phyloP scores from a whole-genome alignment of 768 basidiomycete genomes.

The Boletales sp. region DNA sequence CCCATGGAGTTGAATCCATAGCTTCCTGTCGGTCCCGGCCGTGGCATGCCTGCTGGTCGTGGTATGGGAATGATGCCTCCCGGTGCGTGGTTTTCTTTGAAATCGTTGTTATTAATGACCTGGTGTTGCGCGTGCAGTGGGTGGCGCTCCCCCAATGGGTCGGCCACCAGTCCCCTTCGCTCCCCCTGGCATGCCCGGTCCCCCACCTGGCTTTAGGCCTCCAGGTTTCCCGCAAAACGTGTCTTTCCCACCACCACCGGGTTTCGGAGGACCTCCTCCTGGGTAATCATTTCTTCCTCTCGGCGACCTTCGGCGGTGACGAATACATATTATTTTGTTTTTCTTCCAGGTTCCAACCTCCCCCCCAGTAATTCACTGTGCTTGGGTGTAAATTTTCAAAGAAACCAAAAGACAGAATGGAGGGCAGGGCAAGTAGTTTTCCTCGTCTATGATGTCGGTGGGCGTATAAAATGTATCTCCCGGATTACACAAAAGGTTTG shows the following conservation, averaged over 20 bases:
- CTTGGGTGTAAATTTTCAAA: conserved; percentile 7
- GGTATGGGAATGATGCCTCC: conserved; percentile 96
- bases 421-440: conserved; percentile 26
- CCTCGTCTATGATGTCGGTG: conserved; percentile 16
- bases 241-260: conserved; percentile 78
- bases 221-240: conserved; percentile 81
- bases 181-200: conserved; percentile 79
- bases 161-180: conserved; percentile 65
- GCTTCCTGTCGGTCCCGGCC: conserved; percentile 87
- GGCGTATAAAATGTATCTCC: conserved; percentile 26
- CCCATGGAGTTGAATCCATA: conserved; percentile 32
- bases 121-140: conserved; percentile 40
- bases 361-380: conserved; percentile 35
- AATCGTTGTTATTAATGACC: conserved; percentile 13
- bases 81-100: conserved; percentile 43
- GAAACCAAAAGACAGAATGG: conserved; percentile 16
- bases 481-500: conserved; percentile 23
- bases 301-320: conserved; percentile 4
- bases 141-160: conserved; percentile 48
- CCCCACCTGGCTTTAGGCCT: conserved; percentile 82
- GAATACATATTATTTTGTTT: neutral
- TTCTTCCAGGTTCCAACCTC: conserved; percentile 43
- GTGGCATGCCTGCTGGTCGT: conserved; percentile 93
- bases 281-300: conserved; percentile 50
- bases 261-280: conserved; percentile 78